Conservation (phyloP, 768 basidiomycete species). For the Sistotremastrum suecicum region DNA sequence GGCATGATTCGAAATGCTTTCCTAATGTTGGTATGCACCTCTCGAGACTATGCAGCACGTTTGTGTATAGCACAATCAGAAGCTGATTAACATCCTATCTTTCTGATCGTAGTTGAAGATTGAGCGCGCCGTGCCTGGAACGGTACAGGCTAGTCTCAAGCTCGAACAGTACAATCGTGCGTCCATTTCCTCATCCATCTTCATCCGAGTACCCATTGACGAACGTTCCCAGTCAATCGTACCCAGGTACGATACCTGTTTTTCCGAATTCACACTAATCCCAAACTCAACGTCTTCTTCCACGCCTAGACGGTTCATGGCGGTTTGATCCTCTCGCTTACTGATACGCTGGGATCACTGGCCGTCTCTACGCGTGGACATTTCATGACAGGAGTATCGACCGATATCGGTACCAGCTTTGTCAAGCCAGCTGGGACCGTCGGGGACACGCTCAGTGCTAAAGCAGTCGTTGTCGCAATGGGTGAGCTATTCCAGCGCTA, state of each 20-base stretch:
- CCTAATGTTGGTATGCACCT: constrained; percentile 40
- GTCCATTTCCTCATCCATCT: constrained; percentile 10
- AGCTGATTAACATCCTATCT: neutral
- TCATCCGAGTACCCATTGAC: neutral
- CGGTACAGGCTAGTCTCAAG: constrained; percentile 51
- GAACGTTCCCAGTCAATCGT: constrained; percentile 46
- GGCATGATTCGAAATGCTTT: constrained; percentile 70
- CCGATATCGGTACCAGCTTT: constrained; percentile 67
- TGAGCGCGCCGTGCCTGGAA: constrained; percentile 54
- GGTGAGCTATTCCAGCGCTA: constrained; percentile 24
- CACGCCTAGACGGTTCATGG: constrained; percentile 53
- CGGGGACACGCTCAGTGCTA: constrained; percentile 54
- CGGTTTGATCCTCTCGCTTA: constrained; percentile 67
- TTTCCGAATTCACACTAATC: neutral
- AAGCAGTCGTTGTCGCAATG: constrained; percentile 52
- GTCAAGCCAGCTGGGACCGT: constrained; percentile 60
- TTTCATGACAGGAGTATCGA: constrained; percentile 80
- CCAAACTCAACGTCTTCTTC: neutral
- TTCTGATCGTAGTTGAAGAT: constrained; percentile 41
- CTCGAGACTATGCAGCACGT: neutral
- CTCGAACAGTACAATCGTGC: constrained; percentile 64
- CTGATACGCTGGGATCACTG: constrained; percentile 74
- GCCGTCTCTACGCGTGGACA: constrained; percentile 74
- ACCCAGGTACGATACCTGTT: constrained; percentile 42
- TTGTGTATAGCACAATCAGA: constrained; percentile 2